phyloP scores from a whole-genome alignment of 2,329 filamentous ascomycete genomes.

The Huntiella moniliformis region DNA sequence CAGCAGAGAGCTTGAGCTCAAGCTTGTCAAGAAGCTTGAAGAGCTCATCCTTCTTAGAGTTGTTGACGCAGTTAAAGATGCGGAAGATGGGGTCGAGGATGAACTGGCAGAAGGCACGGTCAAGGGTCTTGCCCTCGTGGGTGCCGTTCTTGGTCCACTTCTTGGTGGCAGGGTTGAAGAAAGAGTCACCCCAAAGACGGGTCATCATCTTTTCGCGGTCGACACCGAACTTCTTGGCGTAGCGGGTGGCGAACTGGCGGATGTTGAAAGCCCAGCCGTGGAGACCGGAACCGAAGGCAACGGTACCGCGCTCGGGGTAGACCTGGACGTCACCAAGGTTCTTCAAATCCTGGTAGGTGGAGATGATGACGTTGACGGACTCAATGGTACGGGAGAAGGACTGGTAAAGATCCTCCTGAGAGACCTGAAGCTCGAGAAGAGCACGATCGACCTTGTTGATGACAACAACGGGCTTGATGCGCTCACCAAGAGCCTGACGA shows the following conservation, averaged over 20 bases:
- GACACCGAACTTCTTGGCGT: conserved; percentile 99
- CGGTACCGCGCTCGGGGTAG: conserved; percentile 91
- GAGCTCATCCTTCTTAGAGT: conserved; percentile 95
- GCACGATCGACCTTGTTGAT: conserved; percentile 99
- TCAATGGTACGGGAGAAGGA: conserved; percentile 99
- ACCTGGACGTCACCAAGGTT: conserved; percentile 93
- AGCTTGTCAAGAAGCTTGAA: conserved; percentile 75
- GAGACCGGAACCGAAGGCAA: conserved; percentile 98
- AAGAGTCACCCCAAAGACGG: conserved; percentile 99
- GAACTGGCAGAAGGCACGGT: conserved; percentile 99
- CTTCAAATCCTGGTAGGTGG: conserved; percentile 88
- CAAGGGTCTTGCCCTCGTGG: conserved; percentile 70
- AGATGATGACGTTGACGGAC: conserved; percentile 99
- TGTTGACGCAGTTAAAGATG: conserved; percentile 92
- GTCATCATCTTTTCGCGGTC: conserved; percentile 99
- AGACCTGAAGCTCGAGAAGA: conserved; percentile 94
- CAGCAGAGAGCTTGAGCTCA: conserved; percentile 68
- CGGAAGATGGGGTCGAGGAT: conserved; percentile 99
- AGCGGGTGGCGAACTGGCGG: conserved; percentile 87
- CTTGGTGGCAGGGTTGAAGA: conserved; percentile 99
- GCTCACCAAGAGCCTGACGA: conserved; percentile 96
- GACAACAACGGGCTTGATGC: conserved; percentile 98
- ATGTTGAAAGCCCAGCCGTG: conserved; percentile 99
- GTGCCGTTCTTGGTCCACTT: conserved; percentile 90
- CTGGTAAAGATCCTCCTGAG: conserved; percentile 98